phyloP scores from a whole-genome alignment of 305 asterid species.

The Fraxinus velutina region DNA sequence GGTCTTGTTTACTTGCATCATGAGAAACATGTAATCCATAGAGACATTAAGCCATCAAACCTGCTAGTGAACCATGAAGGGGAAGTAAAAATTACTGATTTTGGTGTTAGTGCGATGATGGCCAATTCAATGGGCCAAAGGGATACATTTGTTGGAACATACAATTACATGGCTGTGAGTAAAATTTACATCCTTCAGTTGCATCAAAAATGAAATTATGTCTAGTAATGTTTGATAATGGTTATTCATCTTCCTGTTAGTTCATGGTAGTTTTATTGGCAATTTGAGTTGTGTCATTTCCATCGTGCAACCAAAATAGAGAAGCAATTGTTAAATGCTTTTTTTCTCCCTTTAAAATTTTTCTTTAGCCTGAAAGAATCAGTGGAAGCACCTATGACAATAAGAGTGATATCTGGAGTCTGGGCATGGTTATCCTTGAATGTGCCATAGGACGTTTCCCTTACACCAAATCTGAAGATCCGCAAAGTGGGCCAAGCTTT shows the following conservation, averaged over 20 bases:
- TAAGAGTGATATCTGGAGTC: conserved; percentile 96
- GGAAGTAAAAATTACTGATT: conserved; percentile 91
- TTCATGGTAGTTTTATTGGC: neutral
- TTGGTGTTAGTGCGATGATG: conserved; percentile 97
- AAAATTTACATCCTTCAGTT: neutral
- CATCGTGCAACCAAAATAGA: neutral
- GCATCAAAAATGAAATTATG: neutral
- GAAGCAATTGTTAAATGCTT: conserved; percentile 3
- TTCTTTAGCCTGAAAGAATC: conserved; percentile 80
- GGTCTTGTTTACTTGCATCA: conserved; percentile 83
- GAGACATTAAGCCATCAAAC: conserved; percentile 91
- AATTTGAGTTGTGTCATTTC: neutral
- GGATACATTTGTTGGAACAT: conserved; percentile 96
- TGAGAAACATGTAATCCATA: conserved; percentile 70
- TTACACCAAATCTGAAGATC: conserved; percentile 82
- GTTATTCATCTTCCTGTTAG: neutral
- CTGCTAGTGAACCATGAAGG: conserved; percentile 87
- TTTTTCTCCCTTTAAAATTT: conserved; percentile 5
- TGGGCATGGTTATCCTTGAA: conserved; percentile 96
- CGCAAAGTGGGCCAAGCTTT: conserved; percentile 79
- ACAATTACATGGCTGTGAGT: conserved; percentile 76
- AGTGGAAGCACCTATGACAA: conserved; percentile 83
- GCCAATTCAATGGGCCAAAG: conserved; percentile 92
- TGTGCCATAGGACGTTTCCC: conserved; percentile 96
- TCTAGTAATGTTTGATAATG: neutral